These are phyloP conservation scores for Colletotrichum melonis DNA, from an alignment of 2,329 filamentous ascomycete genomes.

Conservation along the genomic window DNA sequence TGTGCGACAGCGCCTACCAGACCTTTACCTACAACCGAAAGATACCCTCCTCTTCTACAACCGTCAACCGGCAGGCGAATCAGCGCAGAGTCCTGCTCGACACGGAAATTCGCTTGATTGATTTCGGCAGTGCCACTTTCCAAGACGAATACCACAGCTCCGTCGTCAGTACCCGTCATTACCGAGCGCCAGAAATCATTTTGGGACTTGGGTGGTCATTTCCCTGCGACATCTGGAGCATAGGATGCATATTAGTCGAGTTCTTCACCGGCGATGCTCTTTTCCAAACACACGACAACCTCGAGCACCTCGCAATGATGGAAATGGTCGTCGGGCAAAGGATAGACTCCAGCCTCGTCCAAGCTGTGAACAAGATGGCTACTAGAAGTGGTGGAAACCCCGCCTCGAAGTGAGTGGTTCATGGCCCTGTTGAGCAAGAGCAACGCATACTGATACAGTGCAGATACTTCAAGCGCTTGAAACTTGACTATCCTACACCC, in stretches of 20 bases:
- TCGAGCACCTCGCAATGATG: slow-evolving; percentile 83
- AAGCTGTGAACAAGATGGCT: slow-evolving; percentile 66
- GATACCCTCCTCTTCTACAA: slow-evolving; percentile 74
- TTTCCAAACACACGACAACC: slow-evolving; percentile 79
- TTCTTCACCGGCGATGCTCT: slow-evolving; percentile 78
- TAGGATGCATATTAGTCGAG: slow-evolving; percentile 78
- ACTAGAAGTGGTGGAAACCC: slow-evolving; percentile 68
- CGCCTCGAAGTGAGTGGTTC: slow-evolving; percentile 70
- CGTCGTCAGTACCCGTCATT: slow-evolving; percentile 77
- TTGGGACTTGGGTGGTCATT: slow-evolving; percentile 78
- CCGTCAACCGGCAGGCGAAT: slow-evolving; percentile 69
- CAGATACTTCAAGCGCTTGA: slow-evolving; percentile 75
- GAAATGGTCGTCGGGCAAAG: slow-evolving; percentile 71
- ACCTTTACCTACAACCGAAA: slow-evolving; percentile 78
- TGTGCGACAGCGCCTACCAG: slow-evolving; percentile 74
- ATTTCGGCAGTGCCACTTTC: slow-evolving; percentile 79
- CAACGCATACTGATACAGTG: neutral
- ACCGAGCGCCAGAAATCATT: slow-evolving; percentile 77
- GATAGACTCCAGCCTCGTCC: slow-evolving; percentile 70
- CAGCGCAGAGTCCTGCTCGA: slow-evolving; percentile 74
- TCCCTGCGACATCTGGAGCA: slow-evolving; percentile 80
- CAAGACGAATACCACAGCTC: slow-evolving; percentile 80
- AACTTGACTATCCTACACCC: slow-evolving; percentile 72
- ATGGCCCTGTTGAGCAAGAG: neutral
- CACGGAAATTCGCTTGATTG: slow-evolving; percentile 77